Evolutionary conservation across 2,329 filamentous ascomycete genomes (phyloP).

Genomic region (Claviceps quebecensis): DNA sequence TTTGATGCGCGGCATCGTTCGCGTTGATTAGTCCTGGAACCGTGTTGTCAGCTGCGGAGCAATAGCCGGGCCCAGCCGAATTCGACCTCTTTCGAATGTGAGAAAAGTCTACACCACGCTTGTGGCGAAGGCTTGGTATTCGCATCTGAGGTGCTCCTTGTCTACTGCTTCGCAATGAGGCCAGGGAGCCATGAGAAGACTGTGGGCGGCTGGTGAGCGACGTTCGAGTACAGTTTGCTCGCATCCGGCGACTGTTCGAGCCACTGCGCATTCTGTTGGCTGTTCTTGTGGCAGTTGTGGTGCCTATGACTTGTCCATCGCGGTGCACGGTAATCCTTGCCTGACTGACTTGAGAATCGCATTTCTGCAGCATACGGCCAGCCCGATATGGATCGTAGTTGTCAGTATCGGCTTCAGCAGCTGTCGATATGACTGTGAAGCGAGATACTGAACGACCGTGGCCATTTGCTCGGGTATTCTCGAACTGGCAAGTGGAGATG

Average conservation of each 20-base stretch:
- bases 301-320: conserved; percentile 20
- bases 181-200: conserved; percentile 29
- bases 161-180: conserved; percentile 34
- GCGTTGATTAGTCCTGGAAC: conserved; percentile 8
- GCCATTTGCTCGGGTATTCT: conserved; percentile 28
- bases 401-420: conserved; percentile 35
- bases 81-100: conserved; percentile 28
- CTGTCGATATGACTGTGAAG: conserved; percentile 52
- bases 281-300: conserved; percentile 13
- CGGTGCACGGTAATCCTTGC: conserved; percentile 58
- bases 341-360: conserved; percentile 39
- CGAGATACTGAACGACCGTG: conserved; percentile 41
- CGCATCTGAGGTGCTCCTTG: conserved; percentile 29
- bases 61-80: conserved; percentile 13
- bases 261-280: conserved; percentile 21
- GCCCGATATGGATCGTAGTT: conserved; percentile 80
- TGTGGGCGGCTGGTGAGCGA: conserved; percentile 17
- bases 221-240: conserved; percentile 16
- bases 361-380: conserved; percentile 34
- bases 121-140: conserved; percentile 29
- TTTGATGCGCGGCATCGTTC: conserved; percentile 9
- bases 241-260: conserved; percentile 19
- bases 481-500: conserved; percentile 48
- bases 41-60: conserved; percentile 4
- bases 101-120: conserved; percentile 41